Conservation (phyloP, 148 eudicot genomes). For the Euryodendron excelsum region DNA sequence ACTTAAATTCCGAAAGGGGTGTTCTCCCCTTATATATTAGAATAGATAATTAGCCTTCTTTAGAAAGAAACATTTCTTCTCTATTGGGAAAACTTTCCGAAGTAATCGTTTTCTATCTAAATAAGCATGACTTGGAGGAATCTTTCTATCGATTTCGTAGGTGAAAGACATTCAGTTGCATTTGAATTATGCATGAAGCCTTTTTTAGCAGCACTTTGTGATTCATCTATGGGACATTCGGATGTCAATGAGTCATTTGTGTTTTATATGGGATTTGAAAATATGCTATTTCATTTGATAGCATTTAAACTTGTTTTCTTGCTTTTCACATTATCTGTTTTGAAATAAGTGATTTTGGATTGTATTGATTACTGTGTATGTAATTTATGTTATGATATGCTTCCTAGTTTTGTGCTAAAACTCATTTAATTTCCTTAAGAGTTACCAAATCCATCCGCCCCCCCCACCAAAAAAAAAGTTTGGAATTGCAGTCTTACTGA, state of each 20-base stretch:
- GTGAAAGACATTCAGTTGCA: background rate
- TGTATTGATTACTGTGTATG: too few relatives aligned
- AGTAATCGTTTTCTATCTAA: too few relatives aligned
- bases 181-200: background rate
- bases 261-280: background rate
- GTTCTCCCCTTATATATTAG: too few relatives aligned
- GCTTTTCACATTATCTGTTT: background rate
- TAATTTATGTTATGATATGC: background rate
- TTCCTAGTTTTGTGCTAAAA: background rate
- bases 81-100: too few relatives aligned
- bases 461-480: too few relatives aligned
- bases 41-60: too few relatives aligned
- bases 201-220: background rate
- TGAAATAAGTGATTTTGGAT: background rate
- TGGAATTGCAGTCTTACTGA: background rate
- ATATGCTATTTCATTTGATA: background rate
- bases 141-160: too few relatives aligned
- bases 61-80: too few relatives aligned
- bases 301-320: background rate
- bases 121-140: too few relatives aligned
- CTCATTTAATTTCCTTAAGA: background rate
- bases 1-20: too few relatives aligned
- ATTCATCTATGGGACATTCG: background rate
- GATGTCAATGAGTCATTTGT: background rate
- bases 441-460: background rate